Evolutionary conservation across 2,329 filamentous ascomycete genomes (phyloP).

Genomic region (Penicillium sp.): DNA sequence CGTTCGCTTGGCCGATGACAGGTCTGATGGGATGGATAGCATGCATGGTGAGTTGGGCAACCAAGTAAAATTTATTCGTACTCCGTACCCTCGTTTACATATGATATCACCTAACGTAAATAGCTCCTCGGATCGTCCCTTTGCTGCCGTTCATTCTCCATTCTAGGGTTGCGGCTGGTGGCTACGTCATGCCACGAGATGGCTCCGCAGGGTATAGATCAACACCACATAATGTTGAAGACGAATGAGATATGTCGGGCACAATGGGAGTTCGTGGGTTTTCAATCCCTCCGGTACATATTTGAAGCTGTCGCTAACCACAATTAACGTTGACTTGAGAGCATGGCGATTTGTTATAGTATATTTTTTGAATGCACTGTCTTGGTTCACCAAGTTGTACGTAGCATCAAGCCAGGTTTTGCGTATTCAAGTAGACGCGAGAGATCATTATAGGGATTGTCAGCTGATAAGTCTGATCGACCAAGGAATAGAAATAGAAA

Average conservation of each 20-base stretch:
- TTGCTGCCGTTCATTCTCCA: not conserved
- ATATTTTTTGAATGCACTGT: not conserved
- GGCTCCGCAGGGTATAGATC: slow-evolving; percentile 3
- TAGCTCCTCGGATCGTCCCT: not conserved
- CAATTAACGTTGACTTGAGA: too few relatives aligned
- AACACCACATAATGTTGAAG: not conserved
- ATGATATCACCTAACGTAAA: not conserved
- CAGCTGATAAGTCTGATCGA: not conserved
- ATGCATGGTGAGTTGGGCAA: not conserved
- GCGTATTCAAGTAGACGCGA: not conserved
- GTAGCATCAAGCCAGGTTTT: not conserved
- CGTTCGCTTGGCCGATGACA: not conserved
- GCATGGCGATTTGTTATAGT: not conserved
- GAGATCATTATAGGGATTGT: too few relatives aligned
- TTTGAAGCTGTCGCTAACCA: not conserved
- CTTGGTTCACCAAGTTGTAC: not conserved
- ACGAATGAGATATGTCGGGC: not conserved
- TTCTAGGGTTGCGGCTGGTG: not conserved
- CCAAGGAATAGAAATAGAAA: not conserved
- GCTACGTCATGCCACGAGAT: slow-evolving; percentile 9
- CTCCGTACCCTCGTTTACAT: not conserved
- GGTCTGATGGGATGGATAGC: not conserved
- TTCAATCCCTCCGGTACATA: not conserved
- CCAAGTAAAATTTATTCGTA: not conserved
- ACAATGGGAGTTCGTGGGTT: not conserved